Conservation (phyloP, 106 monocot species). For the Dendrobium catenatum region DNA sequence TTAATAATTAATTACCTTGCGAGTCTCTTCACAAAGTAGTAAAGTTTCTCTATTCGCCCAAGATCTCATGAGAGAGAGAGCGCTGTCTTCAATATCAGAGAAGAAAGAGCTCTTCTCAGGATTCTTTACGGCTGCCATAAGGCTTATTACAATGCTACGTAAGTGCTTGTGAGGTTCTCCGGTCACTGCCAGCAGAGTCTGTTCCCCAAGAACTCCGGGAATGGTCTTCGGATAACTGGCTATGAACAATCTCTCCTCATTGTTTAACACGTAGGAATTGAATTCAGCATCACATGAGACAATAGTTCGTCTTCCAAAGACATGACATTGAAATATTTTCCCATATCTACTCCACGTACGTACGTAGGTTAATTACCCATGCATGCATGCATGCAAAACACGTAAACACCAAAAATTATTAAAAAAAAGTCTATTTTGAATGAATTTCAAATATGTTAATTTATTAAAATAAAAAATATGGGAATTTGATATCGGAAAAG, state of each 20-base stretch:
- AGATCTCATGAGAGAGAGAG: conserved; percentile 16
- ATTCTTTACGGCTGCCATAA: conserved; percentile 24
- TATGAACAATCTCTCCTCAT: conserved; percentile 65
- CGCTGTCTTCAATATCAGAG: conserved; percentile 45
- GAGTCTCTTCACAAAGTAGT: conserved; percentile 15
- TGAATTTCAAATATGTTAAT: no score
- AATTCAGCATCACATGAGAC: conserved; percentile 68
- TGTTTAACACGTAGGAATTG: conserved; percentile 65
- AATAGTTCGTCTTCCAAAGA: conserved; percentile 67
- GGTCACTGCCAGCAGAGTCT: conserved; percentile 55
- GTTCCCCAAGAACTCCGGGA: conserved; percentile 53
- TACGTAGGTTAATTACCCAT: background rate
- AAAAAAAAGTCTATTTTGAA: background rate
- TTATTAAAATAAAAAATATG: no score
- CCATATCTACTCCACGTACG: conserved; percentile 34
- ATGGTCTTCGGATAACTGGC: conserved; percentile 73
- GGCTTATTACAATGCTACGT: conserved; percentile 48
- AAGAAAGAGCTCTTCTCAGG: conserved; percentile 28
- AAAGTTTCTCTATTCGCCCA: conserved; percentile 21
- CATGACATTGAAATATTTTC: conserved; percentile 53
- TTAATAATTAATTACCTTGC: conserved; percentile 18
- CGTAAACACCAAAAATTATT: background rate
- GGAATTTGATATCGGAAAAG: no score
- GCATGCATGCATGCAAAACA: background rate
- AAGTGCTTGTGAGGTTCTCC: conserved; percentile 69